These are phyloP conservation scores for Cinchona pubescens DNA, from an alignment of 257 asterid genomes.

Conservation along the genomic window DNA sequence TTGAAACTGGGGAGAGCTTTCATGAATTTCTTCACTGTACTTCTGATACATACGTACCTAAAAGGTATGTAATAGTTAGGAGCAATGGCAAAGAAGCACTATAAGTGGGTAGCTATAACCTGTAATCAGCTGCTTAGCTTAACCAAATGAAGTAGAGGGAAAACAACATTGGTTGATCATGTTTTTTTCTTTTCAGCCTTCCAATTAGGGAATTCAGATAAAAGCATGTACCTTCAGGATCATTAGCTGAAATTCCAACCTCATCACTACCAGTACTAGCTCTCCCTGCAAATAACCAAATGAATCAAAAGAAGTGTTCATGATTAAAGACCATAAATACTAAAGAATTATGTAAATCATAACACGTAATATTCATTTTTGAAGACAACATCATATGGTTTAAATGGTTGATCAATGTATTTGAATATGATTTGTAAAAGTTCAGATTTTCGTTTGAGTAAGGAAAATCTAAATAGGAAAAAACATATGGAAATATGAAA, in stretches of 20 bases:
- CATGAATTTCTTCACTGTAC: too few species aligned
- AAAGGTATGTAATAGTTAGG: background rate
- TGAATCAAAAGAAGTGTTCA: background rate
- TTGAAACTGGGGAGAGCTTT: conserved; percentile 61
- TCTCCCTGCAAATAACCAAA: conserved; percentile 53
- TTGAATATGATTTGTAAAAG: conserved; percentile 56
- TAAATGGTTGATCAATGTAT: conserved; percentile 40
- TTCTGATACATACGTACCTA: too few species aligned
- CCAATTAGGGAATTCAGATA: conserved; percentile 5
- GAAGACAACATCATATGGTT: background rate
- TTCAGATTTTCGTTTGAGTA: conserved; percentile 52
- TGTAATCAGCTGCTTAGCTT: background rate
- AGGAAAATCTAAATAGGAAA: too few species aligned
- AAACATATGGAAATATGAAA: too few species aligned
- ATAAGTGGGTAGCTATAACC: background rate
- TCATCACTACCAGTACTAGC: conserved; percentile 99
- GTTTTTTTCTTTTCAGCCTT: background rate
- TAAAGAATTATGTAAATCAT: background rate
- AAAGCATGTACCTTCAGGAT: conserved; percentile 97
- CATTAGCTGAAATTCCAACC: conserved; percentile 99
- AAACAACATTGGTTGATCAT: background rate
- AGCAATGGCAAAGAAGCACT: background rate
- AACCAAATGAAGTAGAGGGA: background rate
- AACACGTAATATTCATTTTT: background rate
- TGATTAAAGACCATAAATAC: background rate